Conservation (phyloP, 2,329 filamentous ascomycete genomes). For the Phialocephala subalpina region DNA sequence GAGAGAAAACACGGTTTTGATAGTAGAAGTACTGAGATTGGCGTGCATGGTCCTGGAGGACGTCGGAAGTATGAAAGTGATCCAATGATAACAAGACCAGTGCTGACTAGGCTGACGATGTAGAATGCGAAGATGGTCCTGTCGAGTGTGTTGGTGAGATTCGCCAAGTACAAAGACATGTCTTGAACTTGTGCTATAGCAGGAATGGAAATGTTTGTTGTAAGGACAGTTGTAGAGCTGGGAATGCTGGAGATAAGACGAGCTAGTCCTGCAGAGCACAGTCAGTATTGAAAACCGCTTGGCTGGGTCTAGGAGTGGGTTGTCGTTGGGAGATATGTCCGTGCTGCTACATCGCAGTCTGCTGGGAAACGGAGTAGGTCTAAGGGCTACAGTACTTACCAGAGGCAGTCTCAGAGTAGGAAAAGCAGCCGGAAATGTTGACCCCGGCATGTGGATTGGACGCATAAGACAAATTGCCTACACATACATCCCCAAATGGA, state of each 20-base stretch:
- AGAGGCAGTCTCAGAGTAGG: background rate
- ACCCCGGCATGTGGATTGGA: background rate
- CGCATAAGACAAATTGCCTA: background rate
- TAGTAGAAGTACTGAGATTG: background rate
- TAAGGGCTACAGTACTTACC: background rate
- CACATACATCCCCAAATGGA: constrained; percentile 4
- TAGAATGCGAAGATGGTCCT: background rate
- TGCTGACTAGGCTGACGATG: background rate
- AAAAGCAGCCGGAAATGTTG: background rate
- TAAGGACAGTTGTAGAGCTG: background rate
- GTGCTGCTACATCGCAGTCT: too few species aligned
- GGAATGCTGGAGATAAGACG: background rate
- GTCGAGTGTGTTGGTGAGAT: constrained; percentile 6
- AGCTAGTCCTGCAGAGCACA: background rate
- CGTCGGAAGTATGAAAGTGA: background rate
- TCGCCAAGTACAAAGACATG: background rate
- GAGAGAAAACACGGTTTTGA: background rate
- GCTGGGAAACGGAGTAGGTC: background rate
- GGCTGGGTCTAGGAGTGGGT: too few species aligned
- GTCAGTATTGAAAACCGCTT: background rate
- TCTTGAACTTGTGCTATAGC: background rate
- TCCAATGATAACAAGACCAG: background rate
- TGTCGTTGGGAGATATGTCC: too few species aligned
- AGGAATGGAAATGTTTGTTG: background rate
- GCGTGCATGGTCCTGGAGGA: background rate